Evolutionary conservation across 2,329 filamentous ascomycete species (phyloP), one percentile per base, ranked within the genome.

Genomic region (Venturia nashicola): DNA sequence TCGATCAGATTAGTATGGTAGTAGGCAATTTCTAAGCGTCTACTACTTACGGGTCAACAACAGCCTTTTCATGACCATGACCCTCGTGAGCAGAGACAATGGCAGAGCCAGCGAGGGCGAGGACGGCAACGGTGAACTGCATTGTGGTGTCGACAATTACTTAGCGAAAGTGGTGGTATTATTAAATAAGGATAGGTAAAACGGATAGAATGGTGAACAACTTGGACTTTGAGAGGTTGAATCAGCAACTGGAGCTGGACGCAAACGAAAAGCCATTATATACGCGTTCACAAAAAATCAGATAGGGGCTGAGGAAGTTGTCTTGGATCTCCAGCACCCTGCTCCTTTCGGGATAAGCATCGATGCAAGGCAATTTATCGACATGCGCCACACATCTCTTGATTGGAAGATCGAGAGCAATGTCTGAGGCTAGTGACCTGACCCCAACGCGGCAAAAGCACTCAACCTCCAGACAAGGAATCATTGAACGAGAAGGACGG

Each of bases 31-130:
- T 46, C 1, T 1, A 46, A 7, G 7, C 23, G 20, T 20, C 18
- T 23, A 34, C 6, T 8, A 46, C 62, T 64, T 65, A 67, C 67
- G 61, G 65, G 57, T 68, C 68, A 63, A 71, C 54, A 18, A 9
- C 36, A 39, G 36, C 36, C 7, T 61, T 44, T 54, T 68, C 66
- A 34, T 64, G 40, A 23, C 59, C 27, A 27, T 27, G 27, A 4
- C 27, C 27, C 27, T 27, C 27, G 27, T 27, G 27, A 4, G 27
- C 27, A 27, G 70, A 68, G 42, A 72, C 73, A 63, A 65, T 66
- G 36, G 68, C 69, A 64, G 68, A 70, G 62, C 69, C 69, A 68
- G 72, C 68, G 65, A 72, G 68, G 65, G 70, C 70, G 61, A 72
- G 64, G 62, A 72, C 64, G 63, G 72, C 42, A 65, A 69, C 65